Percentiles rank a stretch among this genome's conserved stretches.
These are phyloP conservation scores for Aureobasidium subglaciale DNA, from an alignment of 2,329 filamentous ascomycete species.

Conservation along the genomic window DNA sequence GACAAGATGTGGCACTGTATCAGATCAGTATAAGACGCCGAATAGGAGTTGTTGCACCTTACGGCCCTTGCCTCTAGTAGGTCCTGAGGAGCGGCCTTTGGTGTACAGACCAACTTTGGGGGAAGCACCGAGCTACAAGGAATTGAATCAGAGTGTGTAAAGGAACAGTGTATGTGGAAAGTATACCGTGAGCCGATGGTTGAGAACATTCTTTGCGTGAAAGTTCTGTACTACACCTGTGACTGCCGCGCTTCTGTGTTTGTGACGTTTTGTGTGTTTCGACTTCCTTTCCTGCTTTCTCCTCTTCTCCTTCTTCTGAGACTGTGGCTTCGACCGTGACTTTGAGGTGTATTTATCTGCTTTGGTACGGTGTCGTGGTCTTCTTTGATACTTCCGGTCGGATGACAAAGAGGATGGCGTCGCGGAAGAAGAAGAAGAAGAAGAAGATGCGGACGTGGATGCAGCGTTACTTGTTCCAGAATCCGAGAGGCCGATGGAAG, in stretches of 20 bases:
- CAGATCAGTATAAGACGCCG: conserved; percentile 20
- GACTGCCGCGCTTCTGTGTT: conserved; percentile 30
- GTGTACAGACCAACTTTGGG: conserved; percentile 40
- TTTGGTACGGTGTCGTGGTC: conserved; percentile 40
- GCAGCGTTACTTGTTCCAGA: background rate
- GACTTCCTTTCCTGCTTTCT: conserved; percentile 17
- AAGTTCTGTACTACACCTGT: conserved; percentile 36
- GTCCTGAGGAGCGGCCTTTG: conserved; percentile 42
- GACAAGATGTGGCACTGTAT: conserved; percentile 44
- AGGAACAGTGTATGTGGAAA: background rate
- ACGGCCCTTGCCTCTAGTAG: conserved; percentile 35
- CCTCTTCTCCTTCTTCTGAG: conserved; percentile 21
- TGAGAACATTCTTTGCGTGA: conserved; percentile 38
- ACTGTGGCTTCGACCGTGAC: conserved; percentile 24
- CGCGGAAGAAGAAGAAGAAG: background rate
- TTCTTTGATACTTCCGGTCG: conserved; percentile 33
- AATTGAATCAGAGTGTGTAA: background rate
- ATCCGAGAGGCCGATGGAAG: background rate
- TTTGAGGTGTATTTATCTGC: conserved; percentile 39
- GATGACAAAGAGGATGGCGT: background rate
- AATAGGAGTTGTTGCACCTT: conserved; percentile 23
- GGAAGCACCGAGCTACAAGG: background rate
- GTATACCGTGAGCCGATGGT: conserved; percentile 40
- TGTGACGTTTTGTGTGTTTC: conserved; percentile 28
- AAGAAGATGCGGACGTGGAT: background rate